Conservation (phyloP, 2,329 filamentous ascomycete species). For the Cytospora chrysosperma region DNA sequence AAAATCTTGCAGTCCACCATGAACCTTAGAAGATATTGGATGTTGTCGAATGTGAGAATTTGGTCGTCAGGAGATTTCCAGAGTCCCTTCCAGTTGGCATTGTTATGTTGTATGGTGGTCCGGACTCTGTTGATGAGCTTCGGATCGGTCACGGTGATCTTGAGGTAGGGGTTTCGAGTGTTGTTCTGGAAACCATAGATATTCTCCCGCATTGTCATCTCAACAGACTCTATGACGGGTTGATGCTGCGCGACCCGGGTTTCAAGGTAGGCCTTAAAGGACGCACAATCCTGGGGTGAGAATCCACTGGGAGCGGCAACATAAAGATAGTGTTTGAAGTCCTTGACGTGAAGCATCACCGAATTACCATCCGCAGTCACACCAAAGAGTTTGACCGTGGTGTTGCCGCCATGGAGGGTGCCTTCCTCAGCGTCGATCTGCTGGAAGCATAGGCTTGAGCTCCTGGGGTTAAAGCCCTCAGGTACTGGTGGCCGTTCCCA, state of each 20-base stretch:
- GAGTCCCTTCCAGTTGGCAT: slow-evolving; percentile 85
- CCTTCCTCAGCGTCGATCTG: slow-evolving; percentile 96
- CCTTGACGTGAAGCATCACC: slow-evolving; percentile 89
- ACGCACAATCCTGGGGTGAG: slow-evolving; percentile 70
- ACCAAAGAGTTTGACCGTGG: slow-evolving; percentile 88
- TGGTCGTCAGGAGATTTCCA: slow-evolving; percentile 72
- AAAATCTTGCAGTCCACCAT: slow-evolving; percentile 97
- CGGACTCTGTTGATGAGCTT: slow-evolving; percentile 79
- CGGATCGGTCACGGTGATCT: slow-evolving; percentile 88
- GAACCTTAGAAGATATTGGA: slow-evolving; percentile 91
- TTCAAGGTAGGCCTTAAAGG: slow-evolving; percentile 80
- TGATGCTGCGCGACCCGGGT: slow-evolving; percentile 71
- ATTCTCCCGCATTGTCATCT: slow-evolving; percentile 82
- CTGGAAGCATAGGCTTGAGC: slow-evolving; percentile 80
- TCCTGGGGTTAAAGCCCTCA: slow-evolving; percentile 52
- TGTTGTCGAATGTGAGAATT: slow-evolving; percentile 90
- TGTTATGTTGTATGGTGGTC: slow-evolving; percentile 68
- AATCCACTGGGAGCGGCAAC: slow-evolving; percentile 85
- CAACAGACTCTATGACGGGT: slow-evolving; percentile 74
- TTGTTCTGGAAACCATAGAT: slow-evolving; percentile 95
- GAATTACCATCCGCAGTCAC: slow-evolving; percentile 84
- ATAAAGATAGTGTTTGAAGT: slow-evolving; percentile 95
- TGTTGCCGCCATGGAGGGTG: slow-evolving; percentile 69
- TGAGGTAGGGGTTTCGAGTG: slow-evolving; percentile 85
- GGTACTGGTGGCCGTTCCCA: slow-evolving; percentile 68